Conservation (phyloP, 2,329 filamentous ascomycete genomes). For the Arthrobotrys pseudoclavata region DNA sequence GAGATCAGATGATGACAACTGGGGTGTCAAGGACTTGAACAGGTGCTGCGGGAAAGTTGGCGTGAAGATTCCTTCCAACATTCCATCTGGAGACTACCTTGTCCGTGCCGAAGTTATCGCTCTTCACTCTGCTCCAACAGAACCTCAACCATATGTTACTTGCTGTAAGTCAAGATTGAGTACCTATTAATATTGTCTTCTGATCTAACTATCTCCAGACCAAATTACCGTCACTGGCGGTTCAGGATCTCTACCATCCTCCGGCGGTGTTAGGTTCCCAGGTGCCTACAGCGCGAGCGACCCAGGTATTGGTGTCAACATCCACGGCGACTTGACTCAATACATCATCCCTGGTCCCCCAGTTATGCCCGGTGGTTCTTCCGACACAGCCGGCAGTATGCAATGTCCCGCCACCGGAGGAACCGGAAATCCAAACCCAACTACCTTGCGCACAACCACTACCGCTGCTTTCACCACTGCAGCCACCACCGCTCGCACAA, state of each 20-base stretch:
- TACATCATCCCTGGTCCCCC: constrained; percentile 67
- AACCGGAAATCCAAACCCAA: constrained; percentile 17
- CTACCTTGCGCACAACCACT: constrained; percentile 25
- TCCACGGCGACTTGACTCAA: constrained; percentile 65
- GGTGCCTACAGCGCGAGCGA: constrained; percentile 69
- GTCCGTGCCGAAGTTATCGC: constrained; percentile 72
- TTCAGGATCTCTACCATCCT: constrained; percentile 67
- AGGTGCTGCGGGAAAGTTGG: constrained; percentile 68
- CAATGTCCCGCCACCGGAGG: constrained; percentile 44
- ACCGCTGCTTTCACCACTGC: constrained; percentile 9
- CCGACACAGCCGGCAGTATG: constrained; percentile 33
- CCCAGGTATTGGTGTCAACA: constrained; percentile 70
- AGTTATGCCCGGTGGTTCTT: constrained; percentile 61
- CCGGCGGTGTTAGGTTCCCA: constrained; percentile 68
- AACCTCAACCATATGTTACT: constrained; percentile 67
- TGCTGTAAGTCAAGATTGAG: constrained; percentile 62
- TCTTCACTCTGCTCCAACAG: constrained; percentile 70
- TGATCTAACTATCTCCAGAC: constrained; percentile 28
- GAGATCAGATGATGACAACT: constrained; percentile 67
- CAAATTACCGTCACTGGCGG: constrained; percentile 69
- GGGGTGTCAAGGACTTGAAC: constrained; percentile 68
- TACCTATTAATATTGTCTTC: background rate
- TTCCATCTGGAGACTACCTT: constrained; percentile 72
- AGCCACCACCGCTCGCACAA: constrained; percentile 10
- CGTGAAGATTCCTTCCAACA: constrained; percentile 70